phyloP scores from a whole-genome alignment of 2,329 filamentous ascomycete species.

The Paraphaeosphaeria minitans region DNA sequence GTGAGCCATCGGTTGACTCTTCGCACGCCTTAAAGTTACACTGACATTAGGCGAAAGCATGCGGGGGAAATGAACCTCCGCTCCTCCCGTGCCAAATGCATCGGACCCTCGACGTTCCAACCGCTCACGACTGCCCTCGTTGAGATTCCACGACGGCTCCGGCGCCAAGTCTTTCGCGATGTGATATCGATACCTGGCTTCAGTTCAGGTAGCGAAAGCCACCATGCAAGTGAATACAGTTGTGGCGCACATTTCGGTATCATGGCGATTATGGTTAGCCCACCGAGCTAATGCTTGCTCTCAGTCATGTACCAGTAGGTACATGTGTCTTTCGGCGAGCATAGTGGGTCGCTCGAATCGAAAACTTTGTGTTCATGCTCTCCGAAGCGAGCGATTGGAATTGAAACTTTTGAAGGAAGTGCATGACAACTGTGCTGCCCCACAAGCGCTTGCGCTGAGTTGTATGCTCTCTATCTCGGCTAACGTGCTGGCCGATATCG shows the following conservation, averaged over 20 bases:
- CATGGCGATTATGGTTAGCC: background rate
- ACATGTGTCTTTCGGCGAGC: background rate
- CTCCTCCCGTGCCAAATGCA: constrained; percentile 6
- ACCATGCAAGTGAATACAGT: background rate
- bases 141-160: background rate
- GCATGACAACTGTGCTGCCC: background rate
- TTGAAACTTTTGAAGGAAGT: constrained; percentile 15
- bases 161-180: background rate
- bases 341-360: background rate
- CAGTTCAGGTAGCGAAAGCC: background rate
- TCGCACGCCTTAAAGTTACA: background rate
- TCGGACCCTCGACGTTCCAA: background rate
- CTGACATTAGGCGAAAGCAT: background rate
- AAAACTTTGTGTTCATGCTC: background rate
- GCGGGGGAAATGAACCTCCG: constrained; percentile 4
- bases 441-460: constrained; percentile 3
- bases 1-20: background rate
- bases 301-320: constrained; percentile 2
- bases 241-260: background rate
- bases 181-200: background rate
- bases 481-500: constrained; percentile 21
- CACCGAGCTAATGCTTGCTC: background rate
- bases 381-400: background rate
- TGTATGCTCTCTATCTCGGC: constrained; percentile 12
- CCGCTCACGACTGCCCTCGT: background rate